phyloP scores from a whole-genome alignment of 164 flowering plant species.

The Houttuynia cordata region DNA sequence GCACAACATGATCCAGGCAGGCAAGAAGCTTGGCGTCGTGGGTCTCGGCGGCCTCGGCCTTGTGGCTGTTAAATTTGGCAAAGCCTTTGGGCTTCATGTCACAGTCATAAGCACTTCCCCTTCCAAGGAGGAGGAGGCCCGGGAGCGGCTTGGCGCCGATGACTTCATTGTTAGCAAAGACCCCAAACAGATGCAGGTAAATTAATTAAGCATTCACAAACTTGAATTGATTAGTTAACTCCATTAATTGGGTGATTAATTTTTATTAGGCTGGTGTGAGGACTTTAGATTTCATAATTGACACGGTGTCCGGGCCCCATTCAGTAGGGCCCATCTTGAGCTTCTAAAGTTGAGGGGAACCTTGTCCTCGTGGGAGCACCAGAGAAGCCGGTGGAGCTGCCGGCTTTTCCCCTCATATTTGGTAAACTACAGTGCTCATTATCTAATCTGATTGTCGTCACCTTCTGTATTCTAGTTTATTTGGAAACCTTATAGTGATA shows the following conservation, averaged over 20 bases:
- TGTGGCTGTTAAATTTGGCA: slow-evolving; percentile 61
- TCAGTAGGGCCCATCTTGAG: slow-evolving; percentile 24
- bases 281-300: slow-evolving; percentile 39
- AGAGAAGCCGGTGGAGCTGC: slow-evolving; percentile 30
- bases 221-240: background rate
- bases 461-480: too few relatives aligned
- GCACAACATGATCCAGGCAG: slow-evolving; percentile 27
- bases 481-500: too few relatives aligned
- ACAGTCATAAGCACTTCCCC: slow-evolving; percentile 76
- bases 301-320: slow-evolving; percentile 36
- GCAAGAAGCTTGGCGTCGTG: slow-evolving; percentile 53
- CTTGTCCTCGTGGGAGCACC: slow-evolving; percentile 37
- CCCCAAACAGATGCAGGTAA: slow-evolving; percentile 45
- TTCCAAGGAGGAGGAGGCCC: slow-evolving; percentile 55
- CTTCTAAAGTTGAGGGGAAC: slow-evolving; percentile 34
- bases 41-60: slow-evolving; percentile 84
- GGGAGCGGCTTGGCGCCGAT: slow-evolving; percentile 48
- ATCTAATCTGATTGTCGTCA: too few relatives aligned
- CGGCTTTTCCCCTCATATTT: slow-evolving; percentile 21
- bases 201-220: background rate
- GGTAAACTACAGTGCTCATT: slow-evolving; percentile 16
- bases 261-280: slow-evolving; percentile 1
- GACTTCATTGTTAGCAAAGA: slow-evolving; percentile 54
- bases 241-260: too few relatives aligned
- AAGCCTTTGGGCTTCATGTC: slow-evolving; percentile 74